These are phyloP conservation scores for Penicillium bialowiezense DNA, from an alignment of 495 filamentous ascomycete species.

Conservation along the genomic window DNA sequence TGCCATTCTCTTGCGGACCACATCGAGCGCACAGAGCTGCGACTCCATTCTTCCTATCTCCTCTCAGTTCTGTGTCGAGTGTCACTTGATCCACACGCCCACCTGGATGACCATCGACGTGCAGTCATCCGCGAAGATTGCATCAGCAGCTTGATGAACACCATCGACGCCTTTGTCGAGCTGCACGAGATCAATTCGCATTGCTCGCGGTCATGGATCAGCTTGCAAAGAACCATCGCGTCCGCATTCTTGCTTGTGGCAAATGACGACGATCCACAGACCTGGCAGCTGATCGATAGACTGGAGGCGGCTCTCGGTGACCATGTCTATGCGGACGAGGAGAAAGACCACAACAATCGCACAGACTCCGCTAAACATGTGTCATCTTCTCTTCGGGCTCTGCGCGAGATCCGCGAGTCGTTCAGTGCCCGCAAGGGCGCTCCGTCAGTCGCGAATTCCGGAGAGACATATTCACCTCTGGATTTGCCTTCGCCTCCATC, in stretches of 20 bases:
- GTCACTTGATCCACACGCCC: conserved; percentile 47
- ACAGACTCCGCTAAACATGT: conserved; percentile 42
- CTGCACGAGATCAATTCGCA: conserved; percentile 40
- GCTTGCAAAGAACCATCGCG: conserved; percentile 45
- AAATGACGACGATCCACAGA: conserved; percentile 38
- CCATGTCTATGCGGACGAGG: conserved; percentile 39
- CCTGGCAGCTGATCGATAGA: conserved; percentile 36
- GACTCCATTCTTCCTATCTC: conserved; percentile 57
- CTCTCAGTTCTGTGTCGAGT: conserved; percentile 57
- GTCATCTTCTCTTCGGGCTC: conserved; percentile 37
- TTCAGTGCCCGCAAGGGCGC: conserved; percentile 23
- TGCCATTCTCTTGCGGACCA: conserved; percentile 50
- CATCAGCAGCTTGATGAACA: conserved; percentile 37
- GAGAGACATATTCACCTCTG: conserved; percentile 13
- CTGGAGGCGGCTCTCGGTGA: conserved; percentile 41
- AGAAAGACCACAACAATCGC: conserved; percentile 25
- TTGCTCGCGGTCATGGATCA: conserved; percentile 48
- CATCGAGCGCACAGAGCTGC: conserved; percentile 54
- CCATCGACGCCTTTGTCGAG: conserved; percentile 45
- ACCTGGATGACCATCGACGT: conserved; percentile 30
- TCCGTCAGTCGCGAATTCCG: neutral
- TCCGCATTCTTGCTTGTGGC: conserved; percentile 46
- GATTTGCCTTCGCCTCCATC: conserved; percentile 28
- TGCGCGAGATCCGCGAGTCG: conserved; percentile 38
- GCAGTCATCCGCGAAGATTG: conserved; percentile 44